These are phyloP conservation scores for Cylindrodendrum hubeiense DNA, from an alignment of 2,329 filamentous ascomycete species.

Conservation along the genomic window DNA sequence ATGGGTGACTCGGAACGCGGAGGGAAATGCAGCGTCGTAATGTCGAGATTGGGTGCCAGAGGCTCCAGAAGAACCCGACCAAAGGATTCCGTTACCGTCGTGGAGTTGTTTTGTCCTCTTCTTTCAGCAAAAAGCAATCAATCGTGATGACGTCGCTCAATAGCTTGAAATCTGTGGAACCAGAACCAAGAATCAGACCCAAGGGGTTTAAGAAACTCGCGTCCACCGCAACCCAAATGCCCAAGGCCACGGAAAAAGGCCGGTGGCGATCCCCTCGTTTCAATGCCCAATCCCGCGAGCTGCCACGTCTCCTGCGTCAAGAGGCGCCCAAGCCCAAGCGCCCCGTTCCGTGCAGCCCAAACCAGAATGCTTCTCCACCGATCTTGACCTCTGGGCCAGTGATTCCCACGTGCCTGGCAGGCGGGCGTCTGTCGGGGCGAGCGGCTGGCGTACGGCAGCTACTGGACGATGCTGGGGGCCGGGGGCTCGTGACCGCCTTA, in stretches of 20 bases:
- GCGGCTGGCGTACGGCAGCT: not conserved
- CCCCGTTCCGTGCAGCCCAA: conserved; percentile 7
- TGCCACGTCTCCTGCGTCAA: conserved; percentile 39
- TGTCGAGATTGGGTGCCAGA: not conserved
- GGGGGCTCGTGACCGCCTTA: conserved; percentile 13
- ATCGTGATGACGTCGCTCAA: conserved; percentile 11
- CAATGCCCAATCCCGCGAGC: conserved; percentile 20
- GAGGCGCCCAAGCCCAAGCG: conserved; percentile 14
- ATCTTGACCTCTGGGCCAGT: too few species aligned
- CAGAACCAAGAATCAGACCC: not conserved
- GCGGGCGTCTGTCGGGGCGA: conserved; percentile 20
- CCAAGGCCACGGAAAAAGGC: not conserved
- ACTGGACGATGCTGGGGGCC: not conserved
- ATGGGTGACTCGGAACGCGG: not conserved
- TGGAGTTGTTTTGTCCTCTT: not conserved
- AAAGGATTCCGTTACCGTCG: not conserved
- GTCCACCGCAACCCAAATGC: not conserved
- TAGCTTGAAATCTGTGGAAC: not conserved
- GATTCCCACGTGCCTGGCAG: too few species aligned
- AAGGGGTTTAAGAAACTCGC: conserved; percentile 10
- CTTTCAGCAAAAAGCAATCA: conserved; percentile 4
- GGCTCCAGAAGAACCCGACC: not conserved
- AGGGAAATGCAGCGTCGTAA: not conserved
- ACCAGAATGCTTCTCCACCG: conserved; percentile 25
- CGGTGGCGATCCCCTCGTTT: conserved; percentile 3